Percentiles rank a stretch among this genome's conserved stretches.
Conservation (phyloP, 441 rosid genomes). For the Populus hybrid region DNA sequence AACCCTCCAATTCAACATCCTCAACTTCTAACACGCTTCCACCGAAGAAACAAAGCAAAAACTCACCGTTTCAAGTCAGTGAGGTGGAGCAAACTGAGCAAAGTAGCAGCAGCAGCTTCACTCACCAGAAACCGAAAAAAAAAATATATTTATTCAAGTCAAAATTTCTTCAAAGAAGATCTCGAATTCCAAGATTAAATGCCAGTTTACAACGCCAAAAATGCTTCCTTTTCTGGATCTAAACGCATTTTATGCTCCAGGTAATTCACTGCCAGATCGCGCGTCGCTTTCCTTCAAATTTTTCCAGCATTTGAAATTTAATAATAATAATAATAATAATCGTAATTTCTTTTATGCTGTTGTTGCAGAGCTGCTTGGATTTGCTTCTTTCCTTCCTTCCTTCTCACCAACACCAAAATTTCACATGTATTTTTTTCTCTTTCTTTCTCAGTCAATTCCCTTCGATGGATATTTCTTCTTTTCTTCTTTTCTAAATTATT, state of each 20-base stretch:
- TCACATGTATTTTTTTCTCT: not conserved
- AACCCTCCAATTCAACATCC: slow-evolving; percentile 24
- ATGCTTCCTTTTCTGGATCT: slow-evolving; percentile 41
- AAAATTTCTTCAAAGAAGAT: slow-evolving; percentile 26
- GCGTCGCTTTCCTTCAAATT: slow-evolving; percentile 14
- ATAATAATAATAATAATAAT: too few relatives aligned
- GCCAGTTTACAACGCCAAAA: slow-evolving; percentile 24
- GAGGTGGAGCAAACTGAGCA: not conserved
- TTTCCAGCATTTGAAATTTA: slow-evolving; percentile 14
- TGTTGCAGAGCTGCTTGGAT: slow-evolving; percentile 34
- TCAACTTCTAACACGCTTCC: not conserved
- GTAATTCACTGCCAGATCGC: slow-evolving; percentile 13
- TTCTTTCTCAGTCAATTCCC: slow-evolving; percentile 18
- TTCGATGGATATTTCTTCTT: slow-evolving; percentile 17
- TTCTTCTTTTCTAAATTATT: not conserved
- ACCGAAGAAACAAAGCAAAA: slow-evolving; percentile 2
- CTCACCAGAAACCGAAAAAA: slow-evolving; percentile 10
- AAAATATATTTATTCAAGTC: not conserved
- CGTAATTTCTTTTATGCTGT: slow-evolving; percentile 7
- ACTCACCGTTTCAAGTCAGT: slow-evolving; percentile 19
- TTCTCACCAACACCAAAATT: slow-evolving; percentile 35
- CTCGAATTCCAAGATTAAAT: slow-evolving; percentile 17
- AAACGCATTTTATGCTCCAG: slow-evolving; percentile 22
- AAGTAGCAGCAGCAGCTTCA: slow-evolving; percentile 10
- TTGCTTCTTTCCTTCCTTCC: slow-evolving; percentile 21